Evolutionary conservation across 257 asterid genomes (phyloP), one percentile per base, ranked within the genome.

Genomic region (Solanum clarkiae): DNA sequence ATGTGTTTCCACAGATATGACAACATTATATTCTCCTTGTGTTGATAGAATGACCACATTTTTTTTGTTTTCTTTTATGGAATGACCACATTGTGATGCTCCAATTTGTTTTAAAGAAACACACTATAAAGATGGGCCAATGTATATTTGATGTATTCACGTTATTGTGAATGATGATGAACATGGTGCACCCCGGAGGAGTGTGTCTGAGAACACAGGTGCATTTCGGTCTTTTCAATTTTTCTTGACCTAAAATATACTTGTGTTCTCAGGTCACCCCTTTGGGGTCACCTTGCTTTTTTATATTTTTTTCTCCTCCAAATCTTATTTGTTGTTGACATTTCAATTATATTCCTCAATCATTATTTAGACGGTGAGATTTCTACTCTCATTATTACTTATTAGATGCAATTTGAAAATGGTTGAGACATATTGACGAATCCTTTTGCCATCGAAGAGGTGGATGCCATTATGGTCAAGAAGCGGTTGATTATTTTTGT

Each of bases 221-320:
- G 89, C 57, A 82, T 86, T 85, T 69, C 15, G 15, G 40, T 6
- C 9, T 9, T 20, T 56, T 29, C 10, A 15, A 17, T 29, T 3
- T 15, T 16, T 17, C 9, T 53, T 11, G 18, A 77, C 9, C 15
- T 54, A 13, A 75, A 24, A 44, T 82, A 26, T 84, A 82, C 80
- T 68, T 88, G 95, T 91, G 95, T 92, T 92, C 93, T 90, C 91
- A 89, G 91, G 93, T 90, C 95, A 91, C 94, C 93, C 94, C 92
- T 86, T 84, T 54, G 79, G 86, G 72, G 49, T 87, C 29, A 47
- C 59, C 53, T 57, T 80, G 87, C 47, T 84, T 45, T 11, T 42
- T n/a, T 82, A 12, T 49, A 8, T 15, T 16, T 8, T 66, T 70
- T 1, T 44, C 1, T 20, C 10, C 12, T 5, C 10, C 20, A 5